Evolutionary conservation across 306 rosid genomes (phyloP).

Genomic region (Cicer judaicum): DNA sequence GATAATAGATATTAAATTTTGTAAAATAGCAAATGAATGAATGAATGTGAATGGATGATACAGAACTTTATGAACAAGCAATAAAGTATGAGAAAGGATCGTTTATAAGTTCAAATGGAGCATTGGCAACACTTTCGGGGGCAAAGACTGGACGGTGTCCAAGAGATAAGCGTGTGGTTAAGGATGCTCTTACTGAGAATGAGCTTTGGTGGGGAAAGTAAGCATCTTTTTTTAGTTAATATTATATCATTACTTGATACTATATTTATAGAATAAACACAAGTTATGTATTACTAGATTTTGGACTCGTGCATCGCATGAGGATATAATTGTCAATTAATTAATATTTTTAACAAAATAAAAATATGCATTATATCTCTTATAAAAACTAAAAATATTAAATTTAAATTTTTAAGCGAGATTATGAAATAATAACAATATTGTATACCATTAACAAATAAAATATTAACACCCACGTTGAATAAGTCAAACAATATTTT

Average conservation of each 20-base stretch:
- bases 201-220: constrained; percentile 99
- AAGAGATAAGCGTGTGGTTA: constrained; percentile 82
- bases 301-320: too few relatives aligned
- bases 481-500: not conserved
- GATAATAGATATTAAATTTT: too few relatives aligned
- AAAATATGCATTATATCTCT: too few relatives aligned
- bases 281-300: too few relatives aligned
- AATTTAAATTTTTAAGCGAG: too few relatives aligned
- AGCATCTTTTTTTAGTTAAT: constrained; percentile 26
- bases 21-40: not conserved
- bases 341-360: too few relatives aligned
- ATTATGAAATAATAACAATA: too few relatives aligned
- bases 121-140: constrained; percentile 89
- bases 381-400: not conserved
- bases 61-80: constrained; percentile 77
- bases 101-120: constrained; percentile 72
- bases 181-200: constrained; percentile 59
- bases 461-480: too few relatives aligned
- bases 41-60: not conserved
- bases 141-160: constrained; percentile 96
- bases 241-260: too few relatives aligned
- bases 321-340: too few relatives aligned
- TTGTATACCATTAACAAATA: too few relatives aligned
- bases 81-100: constrained; percentile 86
- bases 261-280: too few relatives aligned